Base-by-base conservation (phyloP, 768 basidiomycete genomes). In the Megacollybia marginata region DNA sequence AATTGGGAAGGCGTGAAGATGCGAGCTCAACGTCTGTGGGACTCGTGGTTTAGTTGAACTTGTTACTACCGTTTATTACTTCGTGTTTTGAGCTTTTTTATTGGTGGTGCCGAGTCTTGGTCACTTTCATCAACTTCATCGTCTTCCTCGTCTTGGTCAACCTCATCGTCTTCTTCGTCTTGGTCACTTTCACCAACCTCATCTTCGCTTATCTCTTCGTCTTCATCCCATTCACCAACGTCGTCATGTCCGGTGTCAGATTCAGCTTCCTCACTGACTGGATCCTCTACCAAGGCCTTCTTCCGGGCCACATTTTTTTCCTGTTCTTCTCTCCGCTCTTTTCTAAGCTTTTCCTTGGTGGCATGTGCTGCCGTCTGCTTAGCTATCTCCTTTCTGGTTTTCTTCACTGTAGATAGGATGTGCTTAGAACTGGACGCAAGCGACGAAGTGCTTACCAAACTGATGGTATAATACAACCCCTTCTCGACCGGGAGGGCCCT, bases 401-500 rank as follows among this genome's bases (percentile, higher is more conserved):
- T 98, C 73, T 91, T 89, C 46, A 97, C 95, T 96, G 62, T n/a
- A 43, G 19, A 16, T 44, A 15, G 5, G n/a, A 23, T 31, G 33
- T 45, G 9, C 23, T 28, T 28, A 28, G 23, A 28, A 6, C 23
- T 6, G 23, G 23, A 28, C 23, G 33, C 48, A 20, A 48, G 36
- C 50, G 5, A 40, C 48, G 52, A 11, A 51, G 47, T 33, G 13
- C 88, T 57, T 58, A 92, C 95, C 87, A 59, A 96, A 88, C 68
- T 90, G 85, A 63, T 99, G 96, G 71, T 88, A 96, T 36, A 99
- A 85, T 1, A 97, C 91, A 54, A 78, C 81, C 6, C 96, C 92
- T 65, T 95, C 92, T 58, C 85, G 94, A 12, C 94, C 96, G 5
- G 94, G 93, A 15, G 89, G 72, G 19, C 96, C 95, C 64, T 97